Evolutionary conservation across 306 rosid species (phyloP), one percentile per base, ranked within the genome.

Genomic region (Cajanus cajan): DNA sequence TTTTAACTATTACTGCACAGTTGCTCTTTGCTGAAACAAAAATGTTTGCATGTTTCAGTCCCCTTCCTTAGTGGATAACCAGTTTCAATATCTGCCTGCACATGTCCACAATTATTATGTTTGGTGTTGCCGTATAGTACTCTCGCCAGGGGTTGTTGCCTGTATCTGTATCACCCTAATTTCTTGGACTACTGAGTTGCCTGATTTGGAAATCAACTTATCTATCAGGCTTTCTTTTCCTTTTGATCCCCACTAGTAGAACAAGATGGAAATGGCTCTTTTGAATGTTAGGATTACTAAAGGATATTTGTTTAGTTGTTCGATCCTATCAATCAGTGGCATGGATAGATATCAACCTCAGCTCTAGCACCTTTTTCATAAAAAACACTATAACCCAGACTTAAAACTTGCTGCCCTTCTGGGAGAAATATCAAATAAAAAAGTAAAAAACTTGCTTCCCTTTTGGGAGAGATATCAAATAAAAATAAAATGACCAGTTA

Each of bases 231-330:
- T 70, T 79, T 59, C 58, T 19, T 73, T 80, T 73, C 62, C 5
- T 74, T 81, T 75, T 68, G 71, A 67, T 55, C 45, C 16, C 52
- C 19, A 74, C 55, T 24, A 61, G 70, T 6, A 59, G 59, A 39
- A 82, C 52, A 48, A 82, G 15, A 24, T 24, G 19, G 48, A 45
- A 61, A n/a, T 2, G 61, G 8, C 48, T 39, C 11, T 18, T 82
- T 18, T 40, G 59, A 25, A 76, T 69, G 72, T 63, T 7, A 10
- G 59, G 43, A 54, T 31, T 18, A 65, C 25, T n/a, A 48, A 22
- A 7, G 43, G 5, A 4, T 3, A 8, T 67, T 44, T 25, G 36
- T 36, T 44, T 82, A 58, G 15, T 58, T 68, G 50, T 51, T 70
- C 2, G 2, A 41, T 77, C 50, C 10, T 71, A 40, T 71, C 14